Evolutionary conservation across 2,329 filamentous ascomycete species (phyloP).

Genomic region (Lasiodiplodia sp.): DNA sequence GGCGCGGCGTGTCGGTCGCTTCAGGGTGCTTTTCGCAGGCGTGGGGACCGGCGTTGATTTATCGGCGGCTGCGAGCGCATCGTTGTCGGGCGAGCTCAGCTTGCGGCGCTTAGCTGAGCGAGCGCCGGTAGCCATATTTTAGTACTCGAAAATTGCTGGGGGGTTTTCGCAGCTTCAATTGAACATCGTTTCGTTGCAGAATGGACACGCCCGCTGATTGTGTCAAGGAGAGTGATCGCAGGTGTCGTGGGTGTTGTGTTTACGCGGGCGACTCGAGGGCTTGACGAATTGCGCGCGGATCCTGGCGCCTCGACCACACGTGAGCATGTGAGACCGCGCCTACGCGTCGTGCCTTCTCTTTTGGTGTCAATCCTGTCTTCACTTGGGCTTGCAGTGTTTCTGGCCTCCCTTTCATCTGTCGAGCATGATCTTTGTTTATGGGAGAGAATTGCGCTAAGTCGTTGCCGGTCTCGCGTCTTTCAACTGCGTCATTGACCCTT

Average conservation of each 20-base stretch:
- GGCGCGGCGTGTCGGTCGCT: conserved; percentile 24
- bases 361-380: background rate
- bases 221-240: background rate
- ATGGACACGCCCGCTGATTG: background rate
- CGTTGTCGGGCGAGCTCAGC: conserved; percentile 17
- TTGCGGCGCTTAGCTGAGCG: conserved; percentile 27
- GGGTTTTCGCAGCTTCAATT: background rate
- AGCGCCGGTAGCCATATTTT: background rate
- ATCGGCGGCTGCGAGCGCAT: background rate
- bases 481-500: conserved; percentile 10
- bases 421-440: background rate
- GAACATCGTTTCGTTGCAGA: background rate
- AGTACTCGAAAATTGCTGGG: background rate
- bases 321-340: conserved; percentile 13
- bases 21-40: conserved; percentile 9
- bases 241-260: background rate
- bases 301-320: conserved; percentile 10
- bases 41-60: background rate
- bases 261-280: conserved; percentile 16
- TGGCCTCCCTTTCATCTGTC: background rate
- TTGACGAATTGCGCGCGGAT: conserved; percentile 4
- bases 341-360: background rate
- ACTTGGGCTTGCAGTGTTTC: background rate
- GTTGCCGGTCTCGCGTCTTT: conserved; percentile 22
- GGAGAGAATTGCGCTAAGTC: conserved; percentile 9